Base-by-base conservation (phyloP, 495 filamentous ascomycete species). In the Aspergillus asperescens region DNA sequence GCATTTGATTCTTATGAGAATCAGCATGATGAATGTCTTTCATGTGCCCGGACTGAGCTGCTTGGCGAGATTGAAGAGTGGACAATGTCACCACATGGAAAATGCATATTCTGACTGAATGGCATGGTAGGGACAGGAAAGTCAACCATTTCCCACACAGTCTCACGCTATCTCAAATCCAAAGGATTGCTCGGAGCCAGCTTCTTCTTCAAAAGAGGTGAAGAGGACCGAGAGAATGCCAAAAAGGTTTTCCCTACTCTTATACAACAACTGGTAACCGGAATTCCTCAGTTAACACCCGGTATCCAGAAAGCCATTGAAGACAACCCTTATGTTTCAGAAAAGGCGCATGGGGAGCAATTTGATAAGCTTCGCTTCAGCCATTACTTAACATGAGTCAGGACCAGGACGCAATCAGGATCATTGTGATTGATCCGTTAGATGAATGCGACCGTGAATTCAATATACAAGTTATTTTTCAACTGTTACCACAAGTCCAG, bases 401-500 rank as follows among this genome's bases (percentile, higher is more conserved):
- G n/a, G n/a, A n/a, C n/a, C n/a, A n/a, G n/a, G n/a, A n/a, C n/a
- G 16, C 38, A 23, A 5, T n/a, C 1, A 19, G 4, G 3, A 22
- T 43, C 27, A 5, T 43, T 27, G 40, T 27, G 1, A 8, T 43
- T 2, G 40, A 43, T 27, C 22, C 40, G 3, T n/a, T 43, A 10
- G 13, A 43, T 16, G 40, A 43, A 28, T 43, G 40, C 20, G 40
- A 43, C n/a, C n/a, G n/a, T n/a, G n/a, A n/a, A n/a, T n/a, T n/a
- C n/a, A n/a, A n/a, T n/a, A n/a, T n/a, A n/a, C n/a, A n/a, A n/a
- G n/a, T n/a, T n/a, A n/a, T n/a, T n/a, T n/a, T n/a, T n/a, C n/a
- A n/a, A n/a, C n/a, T n/a, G n/a, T n/a, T n/a, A n/a, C n/a, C n/a
- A n/a, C n/a, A n/a, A n/a, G n/a, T n/a, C n/a, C n/a, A n/a, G n/a